These are phyloP conservation scores for Lagenidium giganteum DNA, from an alignment of 352 stramenopile species.

Conservation along the genomic window DNA sequence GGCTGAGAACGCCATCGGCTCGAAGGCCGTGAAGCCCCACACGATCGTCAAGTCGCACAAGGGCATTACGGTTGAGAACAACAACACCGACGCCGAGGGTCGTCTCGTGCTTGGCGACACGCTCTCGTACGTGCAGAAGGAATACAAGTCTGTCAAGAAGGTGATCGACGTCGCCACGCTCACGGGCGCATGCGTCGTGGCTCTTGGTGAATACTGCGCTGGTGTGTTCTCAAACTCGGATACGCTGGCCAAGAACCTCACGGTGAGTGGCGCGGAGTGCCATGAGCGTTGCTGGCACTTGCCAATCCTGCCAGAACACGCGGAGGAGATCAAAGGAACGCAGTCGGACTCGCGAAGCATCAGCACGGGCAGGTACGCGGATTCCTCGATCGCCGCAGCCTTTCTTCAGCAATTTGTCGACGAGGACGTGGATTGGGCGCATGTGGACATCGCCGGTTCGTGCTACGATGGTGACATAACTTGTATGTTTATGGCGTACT, in stretches of 20 bases:
- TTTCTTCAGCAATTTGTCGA: constrained; percentile 89
- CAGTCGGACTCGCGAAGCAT: constrained; percentile 81
- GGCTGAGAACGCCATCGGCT: constrained; percentile 82
- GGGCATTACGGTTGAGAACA: constrained; percentile 89
- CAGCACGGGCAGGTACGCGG: constrained; percentile 68
- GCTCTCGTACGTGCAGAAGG: constrained; percentile 85
- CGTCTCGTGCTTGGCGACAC: constrained; percentile 88
- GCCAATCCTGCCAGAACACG: constrained; percentile 85
- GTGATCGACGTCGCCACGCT: constrained; percentile 94
- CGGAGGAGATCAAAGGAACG: constrained; percentile 67
- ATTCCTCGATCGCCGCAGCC: constrained; percentile 77
- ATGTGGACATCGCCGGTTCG: constrained; percentile 89
- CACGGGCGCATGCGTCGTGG: constrained; percentile 87
- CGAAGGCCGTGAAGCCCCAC: constrained; percentile 82
- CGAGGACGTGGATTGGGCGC: constrained; percentile 82
- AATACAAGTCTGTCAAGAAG: constrained; percentile 87
- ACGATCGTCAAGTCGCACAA: constrained; percentile 89
- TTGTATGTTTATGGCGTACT: too few species aligned
- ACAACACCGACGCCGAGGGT: constrained; percentile 91
- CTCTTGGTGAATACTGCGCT: constrained; percentile 84
- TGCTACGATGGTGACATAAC: too few species aligned
- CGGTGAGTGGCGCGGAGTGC: constrained; percentile 43
- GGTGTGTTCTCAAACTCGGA: constrained; percentile 92
- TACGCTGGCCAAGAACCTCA: constrained; percentile 57
- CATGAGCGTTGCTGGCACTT: constrained; percentile 88